Evolutionary conservation across 768 basidiomycete species (phyloP).

Genomic region (Phallus indusiatus): DNA sequence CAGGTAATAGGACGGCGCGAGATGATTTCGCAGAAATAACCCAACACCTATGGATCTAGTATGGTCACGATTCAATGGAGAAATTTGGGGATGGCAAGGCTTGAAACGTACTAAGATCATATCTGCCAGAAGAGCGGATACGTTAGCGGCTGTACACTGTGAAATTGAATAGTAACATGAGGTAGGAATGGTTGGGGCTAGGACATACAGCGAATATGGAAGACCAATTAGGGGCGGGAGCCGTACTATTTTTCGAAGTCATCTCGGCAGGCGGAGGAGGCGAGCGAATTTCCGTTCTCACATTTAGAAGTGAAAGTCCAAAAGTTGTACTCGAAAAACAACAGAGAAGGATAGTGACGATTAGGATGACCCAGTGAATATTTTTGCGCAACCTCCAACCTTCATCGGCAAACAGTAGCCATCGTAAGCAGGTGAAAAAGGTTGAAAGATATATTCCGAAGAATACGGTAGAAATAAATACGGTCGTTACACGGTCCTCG

Average conservation of each 20-base stretch:
- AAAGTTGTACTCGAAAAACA: not conserved
- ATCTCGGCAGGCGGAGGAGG: not conserved
- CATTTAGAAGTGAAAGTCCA: not conserved
- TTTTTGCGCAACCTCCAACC: not conserved
- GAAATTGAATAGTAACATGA: not conserved
- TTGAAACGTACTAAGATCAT: not conserved
- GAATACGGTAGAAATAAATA: not conserved
- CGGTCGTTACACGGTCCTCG: not conserved
- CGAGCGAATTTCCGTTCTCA: not conserved
- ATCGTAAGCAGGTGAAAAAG: not conserved
- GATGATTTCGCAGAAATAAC: not conserved
- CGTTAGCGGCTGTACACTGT: not conserved
- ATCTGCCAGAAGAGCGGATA: not conserved
- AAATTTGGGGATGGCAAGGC: not conserved
- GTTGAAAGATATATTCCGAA: constrained; percentile 10
- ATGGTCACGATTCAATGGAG: too few species aligned
- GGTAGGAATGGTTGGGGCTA: not conserved
- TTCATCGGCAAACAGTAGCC: not conserved
- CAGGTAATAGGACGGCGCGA: not conserved
- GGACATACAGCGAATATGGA: not conserved
- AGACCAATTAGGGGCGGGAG: not conserved
- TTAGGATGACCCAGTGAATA: not conserved
- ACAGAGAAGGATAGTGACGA: not conserved
- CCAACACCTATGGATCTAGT: not conserved
- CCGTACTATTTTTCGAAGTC: not conserved